A percentile compares a stretch with the other conserved stretches of the same genome.
phyloP scores from a whole-genome alignment of 1,284 basidiomycete genomes.

The Thecaphora thlaspeos region DNA sequence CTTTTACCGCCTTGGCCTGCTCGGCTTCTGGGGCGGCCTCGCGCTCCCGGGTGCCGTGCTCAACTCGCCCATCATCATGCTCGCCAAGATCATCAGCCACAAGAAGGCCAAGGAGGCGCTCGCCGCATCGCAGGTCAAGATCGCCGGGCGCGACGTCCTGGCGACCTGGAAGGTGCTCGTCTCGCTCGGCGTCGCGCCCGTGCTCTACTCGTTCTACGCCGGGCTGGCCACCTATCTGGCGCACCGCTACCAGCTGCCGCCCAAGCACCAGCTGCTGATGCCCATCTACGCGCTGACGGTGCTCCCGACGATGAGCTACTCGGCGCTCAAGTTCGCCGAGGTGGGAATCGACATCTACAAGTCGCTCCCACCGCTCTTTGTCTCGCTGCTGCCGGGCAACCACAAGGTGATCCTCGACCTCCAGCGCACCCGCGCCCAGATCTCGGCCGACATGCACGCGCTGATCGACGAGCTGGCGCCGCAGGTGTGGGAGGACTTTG shows the following conservation, averaged over 20 bases:
- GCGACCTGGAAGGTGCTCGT: conserved; percentile 99
- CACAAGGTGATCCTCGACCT: conserved; percentile 78
- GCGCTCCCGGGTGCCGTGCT: conserved; percentile 92
- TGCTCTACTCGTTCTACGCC: conserved; percentile 68
- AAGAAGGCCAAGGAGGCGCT: conserved; percentile 96
- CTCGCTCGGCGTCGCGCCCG: conserved; percentile 82
- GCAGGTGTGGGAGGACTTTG: conserved; percentile 54
- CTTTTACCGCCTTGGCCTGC: conserved; percentile 76
- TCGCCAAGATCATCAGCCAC: conserved; percentile 83
- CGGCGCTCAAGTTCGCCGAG: conserved; percentile 95
- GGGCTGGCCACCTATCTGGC: conserved; percentile 73
- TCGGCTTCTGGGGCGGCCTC: conserved; percentile 80
- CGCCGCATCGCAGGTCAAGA: conserved; percentile 91
- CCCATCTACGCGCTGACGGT: conserved; percentile 75
- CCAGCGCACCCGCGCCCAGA: conserved; percentile 73
- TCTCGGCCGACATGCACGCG: conserved; percentile 82
- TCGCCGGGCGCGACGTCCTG: conserved; percentile 89
- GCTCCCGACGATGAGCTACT: conserved; percentile 86
- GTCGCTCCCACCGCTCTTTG: conserved; percentile 87
- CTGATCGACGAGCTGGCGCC: conserved; percentile 75
- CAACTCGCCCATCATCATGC: conserved; percentile 91
- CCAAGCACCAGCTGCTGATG: conserved; percentile 69
- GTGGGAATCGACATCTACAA: conserved; percentile 98
- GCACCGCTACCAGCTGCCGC: conserved; percentile 61
- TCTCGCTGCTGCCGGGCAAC: conserved; percentile 88